Conservation (phyloP, 495 filamentous ascomycete species). For the Neurospora sp. region DNA sequence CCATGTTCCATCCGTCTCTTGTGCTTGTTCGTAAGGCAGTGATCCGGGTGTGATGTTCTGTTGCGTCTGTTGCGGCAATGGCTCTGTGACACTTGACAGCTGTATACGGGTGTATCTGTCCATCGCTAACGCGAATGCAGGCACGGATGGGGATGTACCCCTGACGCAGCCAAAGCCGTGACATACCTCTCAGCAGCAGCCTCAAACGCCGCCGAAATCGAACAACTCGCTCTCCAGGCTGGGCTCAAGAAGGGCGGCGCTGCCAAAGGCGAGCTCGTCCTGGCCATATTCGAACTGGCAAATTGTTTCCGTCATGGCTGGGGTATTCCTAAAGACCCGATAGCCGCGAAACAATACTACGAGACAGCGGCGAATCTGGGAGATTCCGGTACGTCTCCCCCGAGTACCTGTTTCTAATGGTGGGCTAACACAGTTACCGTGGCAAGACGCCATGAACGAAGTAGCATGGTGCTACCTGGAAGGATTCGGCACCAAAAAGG, state of each 20-base stretch:
- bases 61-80: neutral
- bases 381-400: conserved; percentile 51
- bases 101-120: neutral
- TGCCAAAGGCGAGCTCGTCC: conserved; percentile 94
- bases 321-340: conserved; percentile 81
- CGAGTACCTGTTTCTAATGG: neutral
- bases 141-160: conserved; percentile 86
- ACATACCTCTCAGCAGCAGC: conserved; percentile 80
- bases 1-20: neutral
- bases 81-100: neutral
- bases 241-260: conserved; percentile 88
- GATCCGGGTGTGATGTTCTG: neutral
- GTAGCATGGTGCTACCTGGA: conserved; percentile 92
- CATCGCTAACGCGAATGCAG: conserved; percentile 28
- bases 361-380: conserved; percentile 94
- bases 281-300: conserved; percentile 90
- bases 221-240: conserved; percentile 69
- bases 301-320: conserved; percentile 96
- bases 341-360: conserved; percentile 87
- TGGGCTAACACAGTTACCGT: neutral
- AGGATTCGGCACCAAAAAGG: conserved; percentile 90
- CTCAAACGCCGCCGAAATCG: conserved; percentile 79
- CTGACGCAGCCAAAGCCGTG: conserved; percentile 62
- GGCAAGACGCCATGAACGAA: conserved; percentile 88
- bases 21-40: neutral